Evolutionary conservation across 2,329 filamentous ascomycete species (phyloP).

Genomic region (Ceratocystis smalleyi): DNA sequence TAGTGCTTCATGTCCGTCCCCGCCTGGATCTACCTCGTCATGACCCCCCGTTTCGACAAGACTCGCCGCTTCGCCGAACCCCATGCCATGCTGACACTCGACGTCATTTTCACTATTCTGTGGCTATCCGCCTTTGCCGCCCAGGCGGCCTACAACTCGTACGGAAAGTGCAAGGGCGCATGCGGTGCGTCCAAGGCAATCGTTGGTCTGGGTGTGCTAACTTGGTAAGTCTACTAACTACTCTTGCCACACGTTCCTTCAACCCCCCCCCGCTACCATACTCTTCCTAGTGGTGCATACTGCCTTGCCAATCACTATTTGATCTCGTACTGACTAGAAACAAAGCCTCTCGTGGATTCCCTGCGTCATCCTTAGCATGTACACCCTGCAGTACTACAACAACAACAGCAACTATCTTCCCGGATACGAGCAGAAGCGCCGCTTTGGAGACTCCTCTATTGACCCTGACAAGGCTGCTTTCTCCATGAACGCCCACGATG

Average conservation of each 20-base stretch:
- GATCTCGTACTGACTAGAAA: conserved; percentile 10
- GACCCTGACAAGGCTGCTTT: conserved; percentile 56
- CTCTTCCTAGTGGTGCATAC: conserved; percentile 1
- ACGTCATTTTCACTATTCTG: conserved; percentile 41
- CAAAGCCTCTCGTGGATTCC: conserved; percentile 40
- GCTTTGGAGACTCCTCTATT: conserved; percentile 31
- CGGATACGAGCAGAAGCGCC: conserved; percentile 39
- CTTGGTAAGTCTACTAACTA: conserved; percentile 34
- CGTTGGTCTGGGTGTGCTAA: conserved; percentile 46
- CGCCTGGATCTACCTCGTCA: conserved; percentile 48
- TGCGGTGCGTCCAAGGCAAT: conserved; percentile 48
- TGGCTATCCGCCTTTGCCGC: conserved; percentile 54
- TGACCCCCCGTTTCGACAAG: conserved; percentile 47
- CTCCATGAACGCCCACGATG: conserved; percentile 50
- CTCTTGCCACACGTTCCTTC: too few species aligned
- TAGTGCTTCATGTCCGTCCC: conserved; percentile 51
- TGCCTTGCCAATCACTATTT: conserved; percentile 10
- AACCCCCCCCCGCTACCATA: too few species aligned
- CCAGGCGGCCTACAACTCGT: conserved; percentile 48
- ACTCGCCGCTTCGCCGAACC: conserved; percentile 47
- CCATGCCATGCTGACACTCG: conserved; percentile 43
- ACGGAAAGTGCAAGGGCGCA: conserved; percentile 37
- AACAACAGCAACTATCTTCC: conserved; percentile 43
- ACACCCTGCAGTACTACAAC: conserved; percentile 46
- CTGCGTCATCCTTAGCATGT: conserved; percentile 41